A percentile compares a stretch with the other conserved stretches of the same genome.
phyloP scores from a whole-genome alignment of 805 yeast genomes.

The Wickerhamiella vanderwaltii region DNA sequence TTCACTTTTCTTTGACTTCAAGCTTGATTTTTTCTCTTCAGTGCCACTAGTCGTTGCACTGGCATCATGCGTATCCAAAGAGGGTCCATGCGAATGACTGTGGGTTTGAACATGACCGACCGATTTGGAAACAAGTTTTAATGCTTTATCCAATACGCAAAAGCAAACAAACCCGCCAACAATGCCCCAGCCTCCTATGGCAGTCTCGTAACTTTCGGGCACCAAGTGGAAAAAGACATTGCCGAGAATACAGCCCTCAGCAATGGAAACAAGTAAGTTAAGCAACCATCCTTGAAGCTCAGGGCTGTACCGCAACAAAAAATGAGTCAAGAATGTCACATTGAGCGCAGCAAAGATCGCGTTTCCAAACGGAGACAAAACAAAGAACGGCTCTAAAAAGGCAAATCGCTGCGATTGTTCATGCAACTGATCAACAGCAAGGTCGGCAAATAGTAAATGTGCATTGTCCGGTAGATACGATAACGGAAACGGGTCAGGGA shows the following conservation, averaged over 20 bases:
- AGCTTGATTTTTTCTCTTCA: constrained; percentile 12
- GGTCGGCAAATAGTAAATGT: neutral
- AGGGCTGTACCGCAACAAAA: constrained; percentile 41
- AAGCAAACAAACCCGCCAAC: constrained; percentile 50
- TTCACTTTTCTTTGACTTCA: neutral
- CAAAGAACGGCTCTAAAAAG: constrained; percentile 31
- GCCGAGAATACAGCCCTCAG: constrained; percentile 65
- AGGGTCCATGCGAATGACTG: constrained; percentile 26
- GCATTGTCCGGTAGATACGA: neutral
- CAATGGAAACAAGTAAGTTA: constrained; percentile 51
- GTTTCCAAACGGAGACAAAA: constrained; percentile 45
- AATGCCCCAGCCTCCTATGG: constrained; percentile 44
- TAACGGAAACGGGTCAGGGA: constrained; percentile 6
- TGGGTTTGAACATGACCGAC: constrained; percentile 36
- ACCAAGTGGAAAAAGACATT: constrained; percentile 61
- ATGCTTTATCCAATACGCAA: constrained; percentile 47
- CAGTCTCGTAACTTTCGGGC: constrained; percentile 45
- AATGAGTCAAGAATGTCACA: constrained; percentile 53
- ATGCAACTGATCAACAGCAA: neutral
- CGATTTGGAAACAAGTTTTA: constrained; percentile 36
- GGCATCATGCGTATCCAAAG: neutral
- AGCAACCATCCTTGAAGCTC: constrained; percentile 40
- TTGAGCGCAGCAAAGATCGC: constrained; percentile 51
- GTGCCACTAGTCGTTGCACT: neutral
- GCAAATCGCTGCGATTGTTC: constrained; percentile 12